A percentile compares a stretch with the other conserved stretches of the same genome.
Conservation (phyloP, 176 grass and related monocot species). For the Areca catechu region DNA sequence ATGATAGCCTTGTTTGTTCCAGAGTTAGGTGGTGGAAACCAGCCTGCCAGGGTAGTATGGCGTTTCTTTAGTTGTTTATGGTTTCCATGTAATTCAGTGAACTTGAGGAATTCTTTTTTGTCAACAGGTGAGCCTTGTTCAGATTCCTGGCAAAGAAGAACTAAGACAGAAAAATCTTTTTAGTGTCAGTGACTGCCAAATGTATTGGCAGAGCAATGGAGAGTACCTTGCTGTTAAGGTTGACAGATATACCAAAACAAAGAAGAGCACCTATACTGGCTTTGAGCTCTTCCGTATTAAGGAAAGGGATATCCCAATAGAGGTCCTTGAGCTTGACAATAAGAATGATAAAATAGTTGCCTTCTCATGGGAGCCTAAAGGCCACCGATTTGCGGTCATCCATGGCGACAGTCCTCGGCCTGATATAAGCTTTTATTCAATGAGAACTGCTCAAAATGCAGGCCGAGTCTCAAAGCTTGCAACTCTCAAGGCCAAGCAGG, state of each 20-base stretch:
- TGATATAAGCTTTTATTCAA: constrained; percentile 78
- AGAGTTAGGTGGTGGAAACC: constrained; percentile 87
- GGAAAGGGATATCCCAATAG: constrained; percentile 93
- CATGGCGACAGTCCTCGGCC: constrained; percentile 80
- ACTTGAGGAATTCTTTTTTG: constrained; percentile 1
- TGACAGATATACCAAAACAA: constrained; percentile 95
- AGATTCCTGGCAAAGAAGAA: constrained; percentile 91
- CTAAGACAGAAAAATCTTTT: constrained; percentile 93
- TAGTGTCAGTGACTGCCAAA: constrained; percentile 83
- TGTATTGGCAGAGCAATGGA: constrained; percentile 94
- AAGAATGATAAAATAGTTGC: constrained; percentile 98
- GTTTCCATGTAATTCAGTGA: background rate
- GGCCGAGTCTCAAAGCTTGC: constrained; percentile 67
- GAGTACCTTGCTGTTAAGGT: constrained; percentile 95
- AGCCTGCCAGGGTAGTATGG: constrained; percentile 68
- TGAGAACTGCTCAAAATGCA: constrained; percentile 43
- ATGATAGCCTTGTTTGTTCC: constrained; percentile 79
- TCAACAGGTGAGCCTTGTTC: constrained; percentile 77
- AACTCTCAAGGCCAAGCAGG: constrained; percentile 84
- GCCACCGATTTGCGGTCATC: constrained; percentile 85
- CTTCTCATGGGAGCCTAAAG: constrained; percentile 92
- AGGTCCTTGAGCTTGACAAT: constrained; percentile 90
- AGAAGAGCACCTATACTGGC: constrained; percentile 89
- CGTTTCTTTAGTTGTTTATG: background rate
- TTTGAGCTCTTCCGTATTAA: constrained; percentile 94